phyloP scores from a whole-genome alignment of 371 early-diverging fungal species.

The Mortierella sp. region DNA sequence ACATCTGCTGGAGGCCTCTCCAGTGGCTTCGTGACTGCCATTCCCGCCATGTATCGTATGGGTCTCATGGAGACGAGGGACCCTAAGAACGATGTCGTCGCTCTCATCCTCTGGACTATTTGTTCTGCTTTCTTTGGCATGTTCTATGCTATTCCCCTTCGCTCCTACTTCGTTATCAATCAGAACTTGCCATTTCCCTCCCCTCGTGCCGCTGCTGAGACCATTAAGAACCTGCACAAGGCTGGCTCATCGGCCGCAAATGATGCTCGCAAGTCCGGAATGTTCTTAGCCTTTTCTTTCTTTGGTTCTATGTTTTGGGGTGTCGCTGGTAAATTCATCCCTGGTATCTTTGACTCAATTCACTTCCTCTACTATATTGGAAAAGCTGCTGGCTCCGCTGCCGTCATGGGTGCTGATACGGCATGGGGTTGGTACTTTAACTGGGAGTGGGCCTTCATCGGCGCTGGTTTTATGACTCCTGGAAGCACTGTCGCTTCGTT shows the following conservation, averaged over 20 bases:
- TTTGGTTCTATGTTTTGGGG: slow-evolving; percentile 60
- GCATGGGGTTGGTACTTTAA: slow-evolving; percentile 71
- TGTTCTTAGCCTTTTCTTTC: slow-evolving; percentile 66
- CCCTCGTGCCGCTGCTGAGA: slow-evolving; percentile 76
- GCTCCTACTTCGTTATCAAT: slow-evolving; percentile 77
- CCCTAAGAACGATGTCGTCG: slow-evolving; percentile 64
- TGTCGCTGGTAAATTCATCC: slow-evolving; percentile 66
- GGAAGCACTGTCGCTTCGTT: slow-evolving; percentile 68
- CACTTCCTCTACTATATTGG: slow-evolving; percentile 75
- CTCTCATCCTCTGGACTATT: slow-evolving; percentile 68
- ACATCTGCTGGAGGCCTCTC: slow-evolving; percentile 81
- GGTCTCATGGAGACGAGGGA: slow-evolving; percentile 60
- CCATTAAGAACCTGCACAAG: slow-evolving; percentile 73
- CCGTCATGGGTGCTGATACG: slow-evolving; percentile 66
- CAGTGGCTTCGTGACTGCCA: slow-evolving; percentile 75
- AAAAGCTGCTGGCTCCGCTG: slow-evolving; percentile 57
- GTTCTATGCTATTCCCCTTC: slow-evolving; percentile 82
- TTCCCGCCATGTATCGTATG: slow-evolving; percentile 81
- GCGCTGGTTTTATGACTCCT: slow-evolving; percentile 78
- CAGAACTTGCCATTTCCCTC: slow-evolving; percentile 80
- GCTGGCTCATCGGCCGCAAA: slow-evolving; percentile 60
- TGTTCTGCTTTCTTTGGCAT: slow-evolving; percentile 79
- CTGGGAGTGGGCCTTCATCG: slow-evolving; percentile 75
- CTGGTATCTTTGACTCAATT: slow-evolving; percentile 68
- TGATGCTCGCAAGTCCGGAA: slow-evolving; percentile 59